Base-by-base conservation (phyloP, 1,139 yeast genomes). In the Candida labiduridarum region DNA sequence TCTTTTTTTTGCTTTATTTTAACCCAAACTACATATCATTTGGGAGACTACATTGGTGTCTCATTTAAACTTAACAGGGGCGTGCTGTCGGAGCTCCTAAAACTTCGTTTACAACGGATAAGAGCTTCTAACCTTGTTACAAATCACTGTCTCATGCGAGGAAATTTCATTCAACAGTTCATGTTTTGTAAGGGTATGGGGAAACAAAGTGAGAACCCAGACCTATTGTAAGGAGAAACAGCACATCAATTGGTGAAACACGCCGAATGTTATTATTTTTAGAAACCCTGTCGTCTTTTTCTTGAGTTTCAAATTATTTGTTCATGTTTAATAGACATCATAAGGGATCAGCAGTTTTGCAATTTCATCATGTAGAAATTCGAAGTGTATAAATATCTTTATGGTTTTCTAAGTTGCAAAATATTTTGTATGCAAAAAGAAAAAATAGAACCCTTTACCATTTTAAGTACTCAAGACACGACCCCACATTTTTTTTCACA, bases 221-320 rank as follows among this genome's bases (percentile, higher is more conserved):
- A 35, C 15, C 27, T 15, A 40, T 4, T n/a, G n/a, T 7, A 39
- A 27, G 25, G 25, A 39, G 4, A 14, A 25, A 12, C 14, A 7
- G 33, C n/a, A 40, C 43, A 40, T 27, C 43, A 40, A 40, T 29
- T 40, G 43, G 43, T 40, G 43, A 40, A 40, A 40, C 43, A 40
- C 12, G 5, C 3, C 14, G 15, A n/a, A 14, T 30, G 11, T 18
- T 40, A 40, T 40, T 40, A 40, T 40, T 40, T 40, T 40, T 40
- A 40, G 43, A 40, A 40, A 40, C 19, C 39, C 12, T 10, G 25
- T 35, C 6, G 5, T 25, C 9, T 25, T 25, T 34, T 19, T 16
- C 11, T 9, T 14, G 4, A 34, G 36, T 34, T 34, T 34, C 36
- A 34, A 14, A 14, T 14, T 34, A 25, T 15, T 15, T 29, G n/a